Base-by-base conservation (phyloP, 352 stramenopile species). In the Pythium phragmiticola region DNA sequence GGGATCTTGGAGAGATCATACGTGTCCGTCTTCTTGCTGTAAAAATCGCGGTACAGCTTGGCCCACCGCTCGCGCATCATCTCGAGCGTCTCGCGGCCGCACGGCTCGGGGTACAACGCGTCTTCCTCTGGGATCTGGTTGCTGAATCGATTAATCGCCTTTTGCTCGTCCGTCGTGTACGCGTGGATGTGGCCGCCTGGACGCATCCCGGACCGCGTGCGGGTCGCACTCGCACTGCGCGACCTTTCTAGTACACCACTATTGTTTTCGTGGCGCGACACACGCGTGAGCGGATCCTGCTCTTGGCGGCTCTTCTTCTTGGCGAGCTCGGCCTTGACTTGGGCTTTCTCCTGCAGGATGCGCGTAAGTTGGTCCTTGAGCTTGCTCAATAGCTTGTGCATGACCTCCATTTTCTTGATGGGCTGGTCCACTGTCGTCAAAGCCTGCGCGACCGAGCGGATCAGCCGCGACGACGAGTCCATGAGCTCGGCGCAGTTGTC, bases 1-100 rank as follows among this genome's bases (percentile, higher is more conserved):
- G 98, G 98, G 55, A 99, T 97, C 66, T 98, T 92, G 8, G 88
- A 97, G 37, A 99, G 71, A 69, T 99, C 96, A 76, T 98, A 98
- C 3, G 81, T 93, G 60, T 96, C 84, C 13, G 72, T 90, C 66
- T 96, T 96, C 63, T 88, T 88, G 34, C 96, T 94, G 79, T 99
- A 98, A 28, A 99, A 98, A 66, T 98, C 96, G 52, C 93, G 90
- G 66, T 97, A 89, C 46, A 99, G 75, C 77, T 98, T 98, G 12
- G 83, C 75, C 95, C 95, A 98, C 21, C 87, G 84, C 68, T 94
- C 87, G 23, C 84, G 81, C 87, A 96, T 96, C 51, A 96, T 87
- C 39, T 94, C 87, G 1, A 94, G 69, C 13, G 85, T 92, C 60
- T 96, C 87, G 28, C 83, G 82, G 16, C 85, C 87, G 43, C 85